A percentile compares a stretch with the other conserved stretches of the same genome.
Conservation (phyloP, 2,329 filamentous ascomycete genomes). For the Colletotrichum ledebouriae region DNA sequence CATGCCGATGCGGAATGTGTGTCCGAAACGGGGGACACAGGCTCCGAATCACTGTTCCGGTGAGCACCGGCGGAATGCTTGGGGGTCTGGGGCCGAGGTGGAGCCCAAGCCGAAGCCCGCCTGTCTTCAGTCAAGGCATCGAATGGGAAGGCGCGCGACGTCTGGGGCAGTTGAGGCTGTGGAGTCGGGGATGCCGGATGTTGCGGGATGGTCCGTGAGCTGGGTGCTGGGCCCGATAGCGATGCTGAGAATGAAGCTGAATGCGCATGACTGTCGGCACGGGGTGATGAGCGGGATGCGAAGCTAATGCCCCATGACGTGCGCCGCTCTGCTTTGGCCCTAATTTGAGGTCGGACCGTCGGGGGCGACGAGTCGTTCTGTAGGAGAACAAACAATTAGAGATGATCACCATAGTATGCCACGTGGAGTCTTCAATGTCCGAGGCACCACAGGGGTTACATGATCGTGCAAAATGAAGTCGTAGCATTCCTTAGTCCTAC, state of each 20-base stretch:
- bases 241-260: slow-evolving; percentile 36
- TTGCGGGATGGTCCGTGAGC: slow-evolving; percentile 36
- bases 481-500: slow-evolving; percentile 60
- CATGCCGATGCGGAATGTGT: slow-evolving; percentile 44
- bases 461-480: slow-evolving; percentile 49
- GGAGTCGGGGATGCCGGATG: slow-evolving; percentile 38
- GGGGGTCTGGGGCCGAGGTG: slow-evolving; percentile 40
- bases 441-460: slow-evolving; percentile 44
- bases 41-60: slow-evolving; percentile 46
- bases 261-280: slow-evolving; percentile 44
- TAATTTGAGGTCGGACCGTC: slow-evolving; percentile 54
- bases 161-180: slow-evolving; percentile 43
- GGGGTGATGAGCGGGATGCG: slow-evolving; percentile 50
- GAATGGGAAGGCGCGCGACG: slow-evolving; percentile 44
- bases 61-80: slow-evolving; percentile 43
- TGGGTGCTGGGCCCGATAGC: slow-evolving; percentile 13
- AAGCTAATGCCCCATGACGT: slow-evolving; percentile 60
- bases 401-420: slow-evolving; percentile 39
- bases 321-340: slow-evolving; percentile 56
- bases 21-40: slow-evolving; percentile 53
- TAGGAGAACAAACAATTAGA: slow-evolving; percentile 48
- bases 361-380: slow-evolving; percentile 54
- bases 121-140: slow-evolving; percentile 43
- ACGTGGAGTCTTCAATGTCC: slow-evolving; percentile 37
- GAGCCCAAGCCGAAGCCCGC: slow-evolving; percentile 42